Percentiles rank a stretch among this genome's conserved stretches.
These are phyloP conservation scores for Cladosporium sp. DNA, from an alignment of 2,329 filamentous ascomycete species.

Conservation along the genomic window DNA sequence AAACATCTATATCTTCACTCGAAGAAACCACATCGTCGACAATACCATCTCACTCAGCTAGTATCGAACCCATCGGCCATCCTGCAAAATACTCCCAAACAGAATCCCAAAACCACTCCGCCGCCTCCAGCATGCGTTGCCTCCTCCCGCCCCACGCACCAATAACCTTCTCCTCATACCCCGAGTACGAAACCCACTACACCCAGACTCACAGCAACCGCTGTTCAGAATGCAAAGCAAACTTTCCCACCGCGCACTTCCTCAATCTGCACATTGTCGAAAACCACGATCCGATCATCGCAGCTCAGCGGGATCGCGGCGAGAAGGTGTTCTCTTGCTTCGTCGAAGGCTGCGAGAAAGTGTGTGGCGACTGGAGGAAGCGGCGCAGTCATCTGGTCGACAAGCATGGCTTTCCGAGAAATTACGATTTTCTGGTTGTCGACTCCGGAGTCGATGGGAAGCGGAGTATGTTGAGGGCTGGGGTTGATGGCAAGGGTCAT, in stretches of 20 bases:
- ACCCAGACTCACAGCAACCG: conserved; percentile 76
- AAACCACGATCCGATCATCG: conserved; percentile 79
- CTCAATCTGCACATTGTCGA: conserved; percentile 85
- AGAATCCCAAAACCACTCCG: conserved; percentile 49
- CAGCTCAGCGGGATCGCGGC: conserved; percentile 71
- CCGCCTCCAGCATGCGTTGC: conserved; percentile 66
- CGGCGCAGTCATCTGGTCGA: conserved; percentile 86
- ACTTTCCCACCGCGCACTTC: conserved; percentile 82
- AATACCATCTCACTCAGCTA: conserved; percentile 28
- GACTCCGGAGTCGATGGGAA: conserved; percentile 87
- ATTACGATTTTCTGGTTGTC: conserved; percentile 85
- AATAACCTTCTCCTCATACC: conserved; percentile 70
- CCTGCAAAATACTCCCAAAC: conserved; percentile 54
- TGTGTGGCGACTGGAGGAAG: conserved; percentile 81
- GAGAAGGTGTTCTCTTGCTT: conserved; percentile 94
- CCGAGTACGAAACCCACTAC: conserved; percentile 87
- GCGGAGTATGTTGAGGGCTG: conserved; percentile 72
- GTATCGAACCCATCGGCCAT: conserved; percentile 19
- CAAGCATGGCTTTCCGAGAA: conserved; percentile 85
- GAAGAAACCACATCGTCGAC: conserved; percentile 20
- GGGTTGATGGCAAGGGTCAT: conserved; percentile 36
- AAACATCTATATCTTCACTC: conserved; percentile 47
- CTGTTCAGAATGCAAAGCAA: conserved; percentile 79
- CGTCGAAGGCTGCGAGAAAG: conserved; percentile 80
- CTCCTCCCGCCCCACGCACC: conserved; percentile 76